Conservation (phyloP, 345 rosid species). For the Populus deltoides region DNA sequence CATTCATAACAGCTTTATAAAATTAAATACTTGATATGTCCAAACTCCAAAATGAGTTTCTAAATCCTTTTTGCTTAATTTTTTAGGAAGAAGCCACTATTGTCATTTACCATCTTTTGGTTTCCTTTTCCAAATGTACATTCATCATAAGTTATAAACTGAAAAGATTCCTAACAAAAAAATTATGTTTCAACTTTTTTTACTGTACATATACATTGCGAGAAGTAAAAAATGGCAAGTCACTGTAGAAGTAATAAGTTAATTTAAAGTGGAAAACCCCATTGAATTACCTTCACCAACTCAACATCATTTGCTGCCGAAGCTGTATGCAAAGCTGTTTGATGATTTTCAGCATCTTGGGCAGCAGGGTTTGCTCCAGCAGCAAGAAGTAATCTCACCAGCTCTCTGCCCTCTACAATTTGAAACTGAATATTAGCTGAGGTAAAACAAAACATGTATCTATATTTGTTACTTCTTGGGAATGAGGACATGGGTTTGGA, state of each 20-base stretch:
- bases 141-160: no score
- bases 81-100: no score
- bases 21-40: no score
- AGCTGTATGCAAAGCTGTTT: constrained; percentile 91
- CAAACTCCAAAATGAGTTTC: no score
- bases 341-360: constrained; percentile 80
- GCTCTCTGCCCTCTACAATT: constrained; percentile 81
- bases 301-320: constrained; percentile 89
- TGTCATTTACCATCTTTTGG: no score
- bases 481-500: background rate
- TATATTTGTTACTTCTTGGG: no score
- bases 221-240: background rate
- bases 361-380: constrained; percentile 94
- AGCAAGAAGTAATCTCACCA: constrained; percentile 75
- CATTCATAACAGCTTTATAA: background rate
- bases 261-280: background rate
- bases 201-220: background rate
- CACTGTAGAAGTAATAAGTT: background rate
- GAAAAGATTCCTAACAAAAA: no score
- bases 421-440: constrained; percentile 2
- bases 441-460: no score
- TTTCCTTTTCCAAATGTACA: no score
- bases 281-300: constrained; percentile 67
- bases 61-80: no score
- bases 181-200: no score